Conservation (phyloP, 257 asterid genomes). For the Cinchona pubescens region DNA sequence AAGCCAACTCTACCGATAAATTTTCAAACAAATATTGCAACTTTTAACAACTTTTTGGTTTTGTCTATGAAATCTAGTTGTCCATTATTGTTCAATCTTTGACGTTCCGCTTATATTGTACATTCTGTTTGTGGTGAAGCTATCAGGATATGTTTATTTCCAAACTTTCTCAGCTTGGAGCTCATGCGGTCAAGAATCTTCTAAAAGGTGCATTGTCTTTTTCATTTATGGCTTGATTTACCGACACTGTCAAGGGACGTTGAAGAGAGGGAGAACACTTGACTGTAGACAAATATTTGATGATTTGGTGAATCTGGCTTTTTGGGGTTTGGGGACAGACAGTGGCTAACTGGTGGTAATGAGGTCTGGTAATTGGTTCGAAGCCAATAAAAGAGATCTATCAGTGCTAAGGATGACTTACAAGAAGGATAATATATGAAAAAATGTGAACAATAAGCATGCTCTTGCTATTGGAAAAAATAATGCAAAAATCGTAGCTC, state of each 20-base stretch:
- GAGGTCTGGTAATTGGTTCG: background rate
- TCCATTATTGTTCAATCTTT: no score
- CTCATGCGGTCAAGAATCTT: slow-evolving; percentile 21
- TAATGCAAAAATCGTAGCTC: background rate
- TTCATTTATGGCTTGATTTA: background rate
- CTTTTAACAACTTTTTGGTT: no score
- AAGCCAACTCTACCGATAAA: no score
- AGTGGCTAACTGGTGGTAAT: background rate
- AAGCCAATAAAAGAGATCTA: background rate
- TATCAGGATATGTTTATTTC: slow-evolving; percentile 22
- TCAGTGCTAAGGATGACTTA: background rate
- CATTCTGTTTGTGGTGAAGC: background rate
- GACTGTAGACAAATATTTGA: background rate
- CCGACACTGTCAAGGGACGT: background rate
- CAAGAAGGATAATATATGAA: background rate
- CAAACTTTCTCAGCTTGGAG: slow-evolving; percentile 24
- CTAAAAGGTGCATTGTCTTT: slow-evolving; percentile 16
- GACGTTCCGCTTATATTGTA: no score
- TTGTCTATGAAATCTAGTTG: no score
- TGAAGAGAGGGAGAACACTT: background rate
- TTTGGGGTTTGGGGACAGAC: background rate
- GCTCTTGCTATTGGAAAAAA: background rate
- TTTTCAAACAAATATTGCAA: no score
- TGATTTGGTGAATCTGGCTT: background rate
- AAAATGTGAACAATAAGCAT: background rate